A percentile compares a stretch with the other conserved stretches of the same genome.
Conservation (phyloP, 306 rosid species). For the Arachis stenosperma region DNA sequence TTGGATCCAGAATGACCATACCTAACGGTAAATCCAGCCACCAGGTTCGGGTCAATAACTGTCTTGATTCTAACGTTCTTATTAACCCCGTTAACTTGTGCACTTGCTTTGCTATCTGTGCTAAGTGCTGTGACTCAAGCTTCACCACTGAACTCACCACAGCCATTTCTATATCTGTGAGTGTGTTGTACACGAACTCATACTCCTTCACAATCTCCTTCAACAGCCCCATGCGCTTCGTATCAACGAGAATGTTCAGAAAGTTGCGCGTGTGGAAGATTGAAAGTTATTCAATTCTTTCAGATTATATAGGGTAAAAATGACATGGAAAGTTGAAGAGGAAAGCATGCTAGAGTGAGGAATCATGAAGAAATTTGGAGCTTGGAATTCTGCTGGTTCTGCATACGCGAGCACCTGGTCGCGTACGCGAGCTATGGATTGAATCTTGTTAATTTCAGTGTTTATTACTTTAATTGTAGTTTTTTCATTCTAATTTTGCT, state of each 20-base stretch:
- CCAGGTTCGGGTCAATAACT: slow-evolving; percentile 65
- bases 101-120: slow-evolving; percentile 95
- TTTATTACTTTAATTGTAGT: no score
- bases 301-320: no score
- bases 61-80: slow-evolving; percentile 85
- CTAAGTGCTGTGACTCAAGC: slow-evolving; percentile 82
- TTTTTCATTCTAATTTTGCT: no score
- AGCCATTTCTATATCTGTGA: slow-evolving; percentile 72
- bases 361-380: no score
- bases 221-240: slow-evolving; percentile 58
- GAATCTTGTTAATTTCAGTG: no score
- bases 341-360: no score
- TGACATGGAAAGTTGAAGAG: no score
- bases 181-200: slow-evolving; percentile 58
- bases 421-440: no score
- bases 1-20: slow-evolving; percentile 78
- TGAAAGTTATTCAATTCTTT: slow-evolving; percentile 30
- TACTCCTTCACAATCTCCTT: slow-evolving; percentile 67
- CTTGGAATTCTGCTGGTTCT: no score
- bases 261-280: slow-evolving; percentile 68
- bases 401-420: no score
- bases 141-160: slow-evolving; percentile 87
- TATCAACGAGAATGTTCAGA: slow-evolving; percentile 69
- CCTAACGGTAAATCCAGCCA: slow-evolving; percentile 88
- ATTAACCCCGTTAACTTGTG: slow-evolving; percentile 82